A percentile compares a stretch with the other conserved stretches of the same genome.
Conservation (phyloP, 805 yeast genomes). For the Metschnikowia arizonensis region DNA sequence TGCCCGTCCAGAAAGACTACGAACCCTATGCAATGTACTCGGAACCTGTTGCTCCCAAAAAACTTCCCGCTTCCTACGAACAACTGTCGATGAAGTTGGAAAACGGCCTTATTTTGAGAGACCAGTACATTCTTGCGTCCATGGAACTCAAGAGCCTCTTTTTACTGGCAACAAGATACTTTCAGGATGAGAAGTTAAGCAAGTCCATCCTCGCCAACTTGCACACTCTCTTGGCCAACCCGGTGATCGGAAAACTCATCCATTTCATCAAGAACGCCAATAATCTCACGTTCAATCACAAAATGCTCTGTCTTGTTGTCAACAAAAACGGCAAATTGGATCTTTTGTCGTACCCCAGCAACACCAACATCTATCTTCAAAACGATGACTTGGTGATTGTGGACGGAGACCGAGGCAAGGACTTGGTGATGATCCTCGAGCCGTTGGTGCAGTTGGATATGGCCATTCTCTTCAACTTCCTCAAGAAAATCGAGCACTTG, state of each 20-base stretch:
- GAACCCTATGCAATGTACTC: background rate
- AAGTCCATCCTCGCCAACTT: constrained; percentile 26
- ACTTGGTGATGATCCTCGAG: constrained; percentile 66
- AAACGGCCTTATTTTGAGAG: constrained; percentile 57
- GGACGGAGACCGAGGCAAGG: constrained; percentile 84
- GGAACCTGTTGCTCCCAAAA: background rate
- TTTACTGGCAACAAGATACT: constrained; percentile 49
- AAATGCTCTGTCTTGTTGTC: constrained; percentile 45
- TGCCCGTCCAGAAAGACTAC: background rate
- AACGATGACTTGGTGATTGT: constrained; percentile 67
- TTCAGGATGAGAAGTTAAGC: constrained; percentile 34
- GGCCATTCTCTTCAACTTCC: constrained; percentile 68
- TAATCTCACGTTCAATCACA: constrained; percentile 39
- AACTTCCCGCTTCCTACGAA: background rate
- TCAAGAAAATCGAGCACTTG: constrained; percentile 68
- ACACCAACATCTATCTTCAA: constrained; percentile 55
- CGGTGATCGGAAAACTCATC: constrained; percentile 29
- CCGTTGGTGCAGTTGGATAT: constrained; percentile 58
- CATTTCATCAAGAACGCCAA: constrained; percentile 39
- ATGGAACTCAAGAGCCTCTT: constrained; percentile 50
- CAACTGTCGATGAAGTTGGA: constrained; percentile 42
- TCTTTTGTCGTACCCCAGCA: constrained; percentile 60
- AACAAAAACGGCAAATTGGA: constrained; percentile 67
- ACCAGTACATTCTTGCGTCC: constrained; percentile 56
- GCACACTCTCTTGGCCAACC: constrained; percentile 24